Evolutionary conservation across 768 basidiomycete genomes (phyloP).

Genomic region (Suillus subluteus): DNA sequence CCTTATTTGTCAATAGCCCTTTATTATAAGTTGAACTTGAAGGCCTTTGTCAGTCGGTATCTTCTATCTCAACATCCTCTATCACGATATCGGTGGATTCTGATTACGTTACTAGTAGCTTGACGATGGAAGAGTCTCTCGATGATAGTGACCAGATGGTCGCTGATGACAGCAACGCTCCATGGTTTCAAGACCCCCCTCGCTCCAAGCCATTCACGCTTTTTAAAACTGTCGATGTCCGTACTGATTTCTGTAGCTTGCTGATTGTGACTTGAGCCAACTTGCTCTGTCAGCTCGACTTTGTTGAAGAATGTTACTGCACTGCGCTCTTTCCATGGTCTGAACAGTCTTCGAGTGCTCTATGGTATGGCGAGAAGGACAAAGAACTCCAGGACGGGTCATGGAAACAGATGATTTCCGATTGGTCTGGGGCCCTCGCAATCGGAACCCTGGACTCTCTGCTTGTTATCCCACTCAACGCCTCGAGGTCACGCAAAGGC

Average conservation of each 20-base stretch:
- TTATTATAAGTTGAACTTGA: background rate
- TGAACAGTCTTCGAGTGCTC: slow-evolving; percentile 38
- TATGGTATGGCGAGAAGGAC: slow-evolving; percentile 40
- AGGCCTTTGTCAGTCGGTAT: background rate
- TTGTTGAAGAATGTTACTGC: slow-evolving; percentile 35
- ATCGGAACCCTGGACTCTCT: slow-evolving; percentile 42
- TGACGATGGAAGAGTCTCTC: slow-evolving; percentile 1
- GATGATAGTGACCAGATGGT: background rate
- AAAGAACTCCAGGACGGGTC: slow-evolving; percentile 30
- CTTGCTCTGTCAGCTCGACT: slow-evolving; percentile 32
- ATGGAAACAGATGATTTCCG: slow-evolving; percentile 51
- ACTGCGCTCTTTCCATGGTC: slow-evolving; percentile 52
- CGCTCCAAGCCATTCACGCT: slow-evolving; percentile 46
- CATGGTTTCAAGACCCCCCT: slow-evolving; percentile 26
- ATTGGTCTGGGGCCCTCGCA: slow-evolving; percentile 56
- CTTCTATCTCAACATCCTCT: background rate
- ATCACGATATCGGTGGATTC: background rate
- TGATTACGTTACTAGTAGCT: background rate
- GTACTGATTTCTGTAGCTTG: slow-evolving; percentile 26
- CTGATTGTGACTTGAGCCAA: slow-evolving; percentile 17
- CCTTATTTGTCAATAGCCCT: slow-evolving; percentile 25
- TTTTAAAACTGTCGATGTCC: slow-evolving; percentile 46
- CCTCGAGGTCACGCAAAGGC: slow-evolving; percentile 13
- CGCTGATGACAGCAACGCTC: background rate
- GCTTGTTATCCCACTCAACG: slow-evolving; percentile 28